Base-by-base conservation (phyloP, 108 stramenopile species). In the Nitzschia sp. region DNA sequence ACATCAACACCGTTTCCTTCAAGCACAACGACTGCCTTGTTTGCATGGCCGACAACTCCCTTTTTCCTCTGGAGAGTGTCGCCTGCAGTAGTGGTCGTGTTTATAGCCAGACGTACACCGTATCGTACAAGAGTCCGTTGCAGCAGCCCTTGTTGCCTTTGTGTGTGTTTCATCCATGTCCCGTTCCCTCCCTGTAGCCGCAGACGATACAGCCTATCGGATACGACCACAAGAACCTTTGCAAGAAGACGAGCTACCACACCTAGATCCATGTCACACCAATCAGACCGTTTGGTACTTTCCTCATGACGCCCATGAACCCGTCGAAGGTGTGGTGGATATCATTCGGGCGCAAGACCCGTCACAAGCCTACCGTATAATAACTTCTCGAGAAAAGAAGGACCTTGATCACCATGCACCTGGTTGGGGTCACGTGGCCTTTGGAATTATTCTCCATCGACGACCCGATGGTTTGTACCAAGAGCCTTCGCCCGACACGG, bases 381-480 rank as follows among this genome's bases (percentile, higher is more conserved):
- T 77, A 11, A 34, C 50, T 19, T 56, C 61, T 8, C 60, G 58
- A n/a, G 26, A 40, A 11, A 42, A 58, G 12, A 70, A 66, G 29
- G 8, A 41, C 11, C 46, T 71, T 26, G 50, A 69, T 37, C 76
- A 73, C 50, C 76, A 77, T 67, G 51, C 44, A 14, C 63, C 80
- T 12, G 75, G 75, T 26, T 82, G 81, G 81, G 81, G 81, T n/a
- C 20, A 39, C 22, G 65, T 82, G 10, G 57, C 41, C n/a, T 77
- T 73, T 67, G 81, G 65, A 22, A 60, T 77, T 39, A 46, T 67
- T 17, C 64, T 73, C 69, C 69, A 12, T 15, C 51, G 41, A 12
- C 64, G 71, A 14, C 34, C 43, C 3, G 75, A 69, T 20, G 68
- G 68, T 7, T 51, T 70, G 34, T 82, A 63, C 56, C 72, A 63